These are phyloP conservation scores for Talaromyces sp. DNA, from an alignment of 2,329 filamentous ascomycete genomes.

Conservation along the genomic window DNA sequence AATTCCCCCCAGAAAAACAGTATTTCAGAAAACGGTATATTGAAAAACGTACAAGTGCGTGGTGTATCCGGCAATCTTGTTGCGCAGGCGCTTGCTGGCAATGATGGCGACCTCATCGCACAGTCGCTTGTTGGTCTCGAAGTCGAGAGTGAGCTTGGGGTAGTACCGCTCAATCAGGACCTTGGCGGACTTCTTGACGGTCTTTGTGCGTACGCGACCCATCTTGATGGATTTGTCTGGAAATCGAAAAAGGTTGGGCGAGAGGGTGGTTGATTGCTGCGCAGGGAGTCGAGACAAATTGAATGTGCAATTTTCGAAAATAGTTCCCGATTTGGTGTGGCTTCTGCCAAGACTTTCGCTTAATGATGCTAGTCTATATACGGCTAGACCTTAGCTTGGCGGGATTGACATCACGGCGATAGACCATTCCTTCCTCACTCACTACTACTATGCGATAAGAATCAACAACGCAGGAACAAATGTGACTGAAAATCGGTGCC, in stretches of 20 bases:
- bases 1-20: not conserved
- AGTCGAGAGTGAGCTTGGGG: slow-evolving; percentile 96
- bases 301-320: not conserved
- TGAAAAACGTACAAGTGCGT: slow-evolving; percentile 59
- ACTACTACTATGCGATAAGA: not conserved
- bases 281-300: slow-evolving; percentile 1
- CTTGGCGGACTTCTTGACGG: slow-evolving; percentile 87
- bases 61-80: slow-evolving; percentile 99
- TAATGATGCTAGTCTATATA: not conserved
- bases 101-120: slow-evolving; percentile 99
- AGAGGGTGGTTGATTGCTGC: slow-evolving; percentile 5
- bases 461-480: not conserved
- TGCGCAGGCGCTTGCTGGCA: slow-evolving; percentile 96
- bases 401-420: not conserved
- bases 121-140: slow-evolving; percentile 99
- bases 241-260: slow-evolving; percentile 1
- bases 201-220: slow-evolving; percentile 50
- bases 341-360: not conserved
- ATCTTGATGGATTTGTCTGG: slow-evolving; percentile 36
- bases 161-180: slow-evolving; percentile 99
- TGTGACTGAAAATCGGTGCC: not conserved
- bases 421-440: not conserved
- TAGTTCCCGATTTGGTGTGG: not conserved
- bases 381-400: not conserved
- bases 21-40: not conserved